Base-by-base conservation (phyloP, 78 protist genomes). In the Neovahlkampfia damariscottae region DNA sequence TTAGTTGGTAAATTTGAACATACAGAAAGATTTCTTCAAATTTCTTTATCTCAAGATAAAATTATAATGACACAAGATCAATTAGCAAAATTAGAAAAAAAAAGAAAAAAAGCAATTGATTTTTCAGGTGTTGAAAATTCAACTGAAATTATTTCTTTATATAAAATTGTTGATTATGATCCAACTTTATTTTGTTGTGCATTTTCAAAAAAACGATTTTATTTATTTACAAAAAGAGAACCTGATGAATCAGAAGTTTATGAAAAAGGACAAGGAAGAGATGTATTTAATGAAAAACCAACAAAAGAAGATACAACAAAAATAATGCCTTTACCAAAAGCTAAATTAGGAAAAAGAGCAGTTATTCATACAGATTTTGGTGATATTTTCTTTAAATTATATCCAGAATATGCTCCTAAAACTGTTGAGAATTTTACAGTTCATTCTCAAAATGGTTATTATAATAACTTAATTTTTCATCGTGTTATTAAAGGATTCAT, bases 401-500 rank as follows among this genome's bases (percentile, higher is more conserved):
- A 70, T 74, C 92, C 95, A 35, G n/a, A 69, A 32, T 2, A n/a
- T 2, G 77, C 8, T 8, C 99, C 99, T 19, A 90, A 89, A 71
- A 84, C 99, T 1, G 94, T 94, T 28, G 96, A 94, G 78, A 96
- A 96, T 91, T 96, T 96, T 58, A 76, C 72, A 7, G 82, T 84
- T 34, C 98, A 88, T 74, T 36, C 90, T 5, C 70, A 81, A 36
- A 80, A 85, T 32, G 86, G 94, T 0, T 96, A 92, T 82, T 90
- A 85, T 82, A 81, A 90, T 76, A 76, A 72, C 41, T 39, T 74
- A 50, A 40, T 81, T 40, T 93, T 93, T 86, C 97, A 93, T 78
- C 84, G 98, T 28, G 96, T 93, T 35, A 91, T 95, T 74, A 83
- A 89, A 68, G 88, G 82, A n/a, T 96, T 96, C 82, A 95, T 96